These are phyloP conservation scores for Alliaria petiolata DNA, from an alignment of 345 rosid genomes.

Conservation along the genomic window DNA sequence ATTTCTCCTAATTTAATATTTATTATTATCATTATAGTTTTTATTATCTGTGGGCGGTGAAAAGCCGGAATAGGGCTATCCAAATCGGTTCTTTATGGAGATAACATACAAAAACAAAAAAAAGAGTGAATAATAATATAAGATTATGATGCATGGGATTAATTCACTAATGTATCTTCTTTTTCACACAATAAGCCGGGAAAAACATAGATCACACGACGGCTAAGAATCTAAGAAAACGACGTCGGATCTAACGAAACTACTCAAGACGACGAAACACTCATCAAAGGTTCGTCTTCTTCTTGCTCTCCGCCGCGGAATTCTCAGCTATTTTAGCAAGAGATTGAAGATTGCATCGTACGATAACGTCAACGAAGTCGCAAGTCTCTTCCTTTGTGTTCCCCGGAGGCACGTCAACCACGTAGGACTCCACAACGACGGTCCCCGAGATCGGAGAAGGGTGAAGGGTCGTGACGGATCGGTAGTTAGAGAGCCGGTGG, in stretches of 20 bases:
- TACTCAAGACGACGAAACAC: background rate
- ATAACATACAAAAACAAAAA: constrained; percentile 2
- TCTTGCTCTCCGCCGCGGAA: constrained; percentile 29
- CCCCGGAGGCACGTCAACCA: constrained; percentile 75
- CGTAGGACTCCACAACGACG: constrained; percentile 84
- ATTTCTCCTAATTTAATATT: background rate
- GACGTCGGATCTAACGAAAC: constrained; percentile 21
- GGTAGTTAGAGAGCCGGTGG: constrained; percentile 57
- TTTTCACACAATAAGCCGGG: constrained; percentile 27
- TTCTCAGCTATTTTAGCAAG: constrained; percentile 64
- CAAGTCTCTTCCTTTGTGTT: constrained; percentile 82
- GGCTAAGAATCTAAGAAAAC: constrained; percentile 23
- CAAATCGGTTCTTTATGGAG: background rate
- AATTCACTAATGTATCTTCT: constrained; percentile 19
- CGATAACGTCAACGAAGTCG: constrained; percentile 65
- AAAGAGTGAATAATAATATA: constrained; percentile 1
- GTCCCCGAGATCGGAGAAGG: constrained; percentile 46
- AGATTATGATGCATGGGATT: constrained; percentile 27
- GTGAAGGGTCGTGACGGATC: constrained; percentile 66
- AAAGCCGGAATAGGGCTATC: constrained; percentile 21
- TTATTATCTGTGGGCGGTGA: constrained; percentile 6
- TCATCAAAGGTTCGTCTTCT: constrained; percentile 16
- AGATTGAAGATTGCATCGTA: constrained; percentile 78
- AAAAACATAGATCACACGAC: constrained; percentile 34
- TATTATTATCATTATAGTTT: background rate